Conservation (phyloP, 352 stramenopile species). For the Globisporangium echinulatum region DNA sequence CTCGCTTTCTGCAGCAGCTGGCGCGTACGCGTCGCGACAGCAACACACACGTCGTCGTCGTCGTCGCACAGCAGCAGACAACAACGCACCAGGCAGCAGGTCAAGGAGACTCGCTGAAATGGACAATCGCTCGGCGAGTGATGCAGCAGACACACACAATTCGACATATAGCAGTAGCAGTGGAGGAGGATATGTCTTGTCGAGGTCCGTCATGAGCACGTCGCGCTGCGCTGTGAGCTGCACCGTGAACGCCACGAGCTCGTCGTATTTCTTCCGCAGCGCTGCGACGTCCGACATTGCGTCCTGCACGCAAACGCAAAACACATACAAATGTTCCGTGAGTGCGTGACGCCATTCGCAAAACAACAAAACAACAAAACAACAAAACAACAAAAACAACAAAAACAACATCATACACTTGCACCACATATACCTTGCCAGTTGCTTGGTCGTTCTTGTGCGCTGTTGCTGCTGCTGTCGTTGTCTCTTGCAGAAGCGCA, state of each 20-base stretch:
- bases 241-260: constrained; percentile 86
- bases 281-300: constrained; percentile 48
- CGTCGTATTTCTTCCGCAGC: constrained; percentile 86
- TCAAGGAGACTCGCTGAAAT: background rate
- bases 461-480: background rate
- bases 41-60: background rate
- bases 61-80: too few species aligned
- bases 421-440: constrained; percentile 11
- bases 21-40: constrained; percentile 22
- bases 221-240: constrained; percentile 83
- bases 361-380: too few species aligned
- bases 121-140: too few species aligned
- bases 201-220: constrained; percentile 77
- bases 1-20: constrained; percentile 68
- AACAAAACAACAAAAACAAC: background rate
- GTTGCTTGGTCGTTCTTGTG: constrained; percentile 5
- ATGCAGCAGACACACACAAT: too few species aligned
- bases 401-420: background rate
- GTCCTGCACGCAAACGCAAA: constrained; percentile 23
- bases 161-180: background rate
- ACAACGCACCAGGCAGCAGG: background rate
- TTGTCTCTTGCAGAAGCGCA: constrained; percentile 47
- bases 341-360: background rate
- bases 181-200: constrained; percentile 45
- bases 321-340: background rate